Base-by-base conservation (phyloP, 805 yeast genomes). In the Phaffomyces opuntiae region DNA sequence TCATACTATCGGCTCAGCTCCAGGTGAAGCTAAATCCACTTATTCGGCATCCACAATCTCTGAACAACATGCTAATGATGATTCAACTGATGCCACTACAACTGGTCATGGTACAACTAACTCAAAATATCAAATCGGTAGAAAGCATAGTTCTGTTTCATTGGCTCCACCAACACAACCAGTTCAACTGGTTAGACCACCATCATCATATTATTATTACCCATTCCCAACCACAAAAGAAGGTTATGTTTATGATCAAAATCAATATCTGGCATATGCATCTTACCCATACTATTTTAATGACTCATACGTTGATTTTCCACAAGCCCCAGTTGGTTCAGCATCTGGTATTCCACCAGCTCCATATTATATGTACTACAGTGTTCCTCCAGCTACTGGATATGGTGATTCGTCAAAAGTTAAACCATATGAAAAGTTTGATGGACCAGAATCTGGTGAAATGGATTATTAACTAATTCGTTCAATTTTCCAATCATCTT, bases 291-390 rank as follows among this genome's bases (percentile, higher is more conserved):
- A 52, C 40, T 56, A 47, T 40, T 53, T 54, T 45, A 53, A 56
- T 17, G 58, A 56, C 3, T 43, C 51, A 7, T 38, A 55, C 6
- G 49, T 49, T 35, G 61, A 56, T 16, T 54, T 49, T 34, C 40
- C 54, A n/a, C 45, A 40, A 46, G 7, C 52, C 17, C 35, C 50
- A 29, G 47, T 45, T 17, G 49, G 42, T 19, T 44, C 57, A 11
- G 36, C 47, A 7, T 52, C 39, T 9, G 49, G 45, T 14, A n/a
- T 49, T 7, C 52, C 53, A 25, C 62, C 59, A n/a, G 57, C 61
- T 12, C 64, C 64, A 36, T 58, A 55, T 38, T 61, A 59, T 45
- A 59, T 56, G 63, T 60, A 60, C 39, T 60, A 57, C 41, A 49
- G 58, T 16, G 53, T 57, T 40, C 58, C 63, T 16, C 57, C 52